These are phyloP conservation scores for Fusarium chlamydosporum DNA, from an alignment of 2,329 filamentous ascomycete genomes.

Conservation along the genomic window DNA sequence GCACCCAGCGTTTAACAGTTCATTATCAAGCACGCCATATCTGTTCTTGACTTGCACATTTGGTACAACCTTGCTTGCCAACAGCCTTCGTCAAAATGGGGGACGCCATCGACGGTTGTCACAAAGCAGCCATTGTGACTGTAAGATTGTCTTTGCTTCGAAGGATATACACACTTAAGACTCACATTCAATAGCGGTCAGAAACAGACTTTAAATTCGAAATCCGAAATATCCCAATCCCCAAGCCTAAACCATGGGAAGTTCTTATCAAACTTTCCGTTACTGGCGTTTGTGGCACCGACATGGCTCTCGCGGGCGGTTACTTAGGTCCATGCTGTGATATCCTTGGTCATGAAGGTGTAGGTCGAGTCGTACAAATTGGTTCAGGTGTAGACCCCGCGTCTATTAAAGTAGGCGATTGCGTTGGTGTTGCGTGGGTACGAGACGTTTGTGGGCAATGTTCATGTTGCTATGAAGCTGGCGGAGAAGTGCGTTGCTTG, in stretches of 20 bases:
- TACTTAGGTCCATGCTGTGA: conserved; percentile 34
- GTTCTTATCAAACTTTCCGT: conserved; percentile 33
- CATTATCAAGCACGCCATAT: too few relatives aligned
- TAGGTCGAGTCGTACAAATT: conserved; percentile 27
- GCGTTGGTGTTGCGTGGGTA: conserved; percentile 41
- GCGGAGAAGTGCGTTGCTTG: conserved; percentile 55
- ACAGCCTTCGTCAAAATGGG: not conserved
- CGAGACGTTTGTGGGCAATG: conserved; percentile 55
- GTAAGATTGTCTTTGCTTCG: not conserved
- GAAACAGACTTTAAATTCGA: conserved; percentile 13
- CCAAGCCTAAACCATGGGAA: conserved; percentile 30
- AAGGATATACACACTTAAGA: too few relatives aligned
- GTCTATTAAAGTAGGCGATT: conserved; percentile 4
- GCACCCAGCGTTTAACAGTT: too few relatives aligned
- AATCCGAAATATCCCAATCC: conserved; percentile 5
- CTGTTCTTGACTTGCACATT: too few relatives aligned
- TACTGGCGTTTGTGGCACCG: conserved; percentile 42
- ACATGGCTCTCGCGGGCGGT: conserved; percentile 37
- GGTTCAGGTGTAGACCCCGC: conserved; percentile 20
- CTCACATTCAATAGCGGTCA: conserved; percentile 12
- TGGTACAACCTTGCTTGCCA: too few relatives aligned
- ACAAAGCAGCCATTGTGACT: not conserved
- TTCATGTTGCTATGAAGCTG: conserved; percentile 53
- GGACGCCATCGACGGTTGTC: not conserved
- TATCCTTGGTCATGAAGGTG: conserved; percentile 44